phyloP scores from a whole-genome alignment of 352 stramenopile genomes.

The Achlya hypogyna region DNA sequence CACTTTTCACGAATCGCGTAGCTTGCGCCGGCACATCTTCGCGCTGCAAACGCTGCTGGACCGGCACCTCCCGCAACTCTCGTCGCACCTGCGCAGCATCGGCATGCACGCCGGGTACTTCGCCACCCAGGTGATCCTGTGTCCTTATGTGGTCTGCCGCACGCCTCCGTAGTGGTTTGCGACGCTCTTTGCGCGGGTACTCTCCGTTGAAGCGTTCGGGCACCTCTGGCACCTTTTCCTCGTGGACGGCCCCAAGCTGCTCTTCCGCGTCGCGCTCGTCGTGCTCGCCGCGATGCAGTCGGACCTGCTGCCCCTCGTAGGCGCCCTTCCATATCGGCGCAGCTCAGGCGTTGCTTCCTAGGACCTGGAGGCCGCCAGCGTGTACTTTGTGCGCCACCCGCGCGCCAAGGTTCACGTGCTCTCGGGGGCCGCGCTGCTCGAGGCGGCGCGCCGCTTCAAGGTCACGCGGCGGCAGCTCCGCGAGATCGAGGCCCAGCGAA shows the following conservation, averaged over 20 bases:
- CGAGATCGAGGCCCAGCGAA: slow-evolving; percentile 53
- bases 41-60: slow-evolving; percentile 65
- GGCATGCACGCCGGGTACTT: slow-evolving; percentile 75
- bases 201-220: slow-evolving; percentile 34
- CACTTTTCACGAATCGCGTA: slow-evolving; percentile 9
- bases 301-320: slow-evolving; percentile 48
- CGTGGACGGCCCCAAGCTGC: slow-evolving; percentile 67
- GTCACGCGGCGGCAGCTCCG: slow-evolving; percentile 48
- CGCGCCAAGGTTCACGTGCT: slow-evolving; percentile 37
- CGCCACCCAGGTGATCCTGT: slow-evolving; percentile 44
- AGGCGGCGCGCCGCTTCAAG: slow-evolving; percentile 44
- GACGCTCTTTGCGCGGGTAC: slow-evolving; percentile 64
- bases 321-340: background rate
- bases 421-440: slow-evolving; percentile 33
- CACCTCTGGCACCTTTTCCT: slow-evolving; percentile 68
- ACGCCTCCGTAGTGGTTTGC: slow-evolving; percentile 87
- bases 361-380: slow-evolving; percentile 67
- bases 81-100: slow-evolving; percentile 55
- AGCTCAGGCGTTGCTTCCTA: slow-evolving; percentile 15
- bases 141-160: too few relatives aligned
- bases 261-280: slow-evolving; percentile 60
- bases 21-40: slow-evolving; percentile 61
- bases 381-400: slow-evolving; percentile 57
- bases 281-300: slow-evolving; percentile 48
- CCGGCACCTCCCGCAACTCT: slow-evolving; percentile 55